Base-by-base conservation (phyloP, 2,329 filamentous ascomycete genomes). In the Aspergillus pseudoterreus region DNA sequence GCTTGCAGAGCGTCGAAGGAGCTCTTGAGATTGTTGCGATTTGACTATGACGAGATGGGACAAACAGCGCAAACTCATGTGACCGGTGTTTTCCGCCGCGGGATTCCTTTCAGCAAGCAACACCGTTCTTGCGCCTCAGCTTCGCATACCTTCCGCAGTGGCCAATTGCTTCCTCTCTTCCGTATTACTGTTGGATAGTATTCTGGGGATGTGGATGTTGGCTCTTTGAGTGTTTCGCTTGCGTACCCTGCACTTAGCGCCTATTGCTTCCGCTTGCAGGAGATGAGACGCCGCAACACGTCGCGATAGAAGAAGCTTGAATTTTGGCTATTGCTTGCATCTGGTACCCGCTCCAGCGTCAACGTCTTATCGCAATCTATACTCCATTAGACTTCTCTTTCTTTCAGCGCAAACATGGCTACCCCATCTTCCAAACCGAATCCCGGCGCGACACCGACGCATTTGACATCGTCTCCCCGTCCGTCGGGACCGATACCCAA, bases 341-440 rank as follows among this genome's bases (percentile, higher is more conserved):
- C 19, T 24, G 39, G 24, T 42, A 42, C 39, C 15, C 39, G 22
- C n/a, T 17, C 19, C 11, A 19, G 39, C 39, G 11, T 12, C 14
- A 42, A 24, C 10, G 10, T 8, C 10, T 11, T 30, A 9, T 30
- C 5, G 27, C 27, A 42, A 42, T 42, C 10, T 42, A 19, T 17
- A 12, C 39, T 11, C 4, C 4, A 19, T 42, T 22, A 6, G 8
- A 21, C 39, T 21, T 22, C 6, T 15, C 15, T 12, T 9, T 11
- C 19, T 42, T 22, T 11, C 24, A 30, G 27, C 22, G 36, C 47
- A 44, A 17, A 17, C 39, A 76, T 76, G 74, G 72, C 74, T 30
- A 76, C 74, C 22, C 74, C 74, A 11, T 74, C 72, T 24, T 70
- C 73, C 22, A 76, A 73, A 53, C 62, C 57, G 27, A 70, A 71